Percentiles rank a stretch among this genome's conserved stretches.
Evolutionary conservation across 1,139 yeast genomes (phyloP).

Genomic region (Kodamaea suecica): DNA sequence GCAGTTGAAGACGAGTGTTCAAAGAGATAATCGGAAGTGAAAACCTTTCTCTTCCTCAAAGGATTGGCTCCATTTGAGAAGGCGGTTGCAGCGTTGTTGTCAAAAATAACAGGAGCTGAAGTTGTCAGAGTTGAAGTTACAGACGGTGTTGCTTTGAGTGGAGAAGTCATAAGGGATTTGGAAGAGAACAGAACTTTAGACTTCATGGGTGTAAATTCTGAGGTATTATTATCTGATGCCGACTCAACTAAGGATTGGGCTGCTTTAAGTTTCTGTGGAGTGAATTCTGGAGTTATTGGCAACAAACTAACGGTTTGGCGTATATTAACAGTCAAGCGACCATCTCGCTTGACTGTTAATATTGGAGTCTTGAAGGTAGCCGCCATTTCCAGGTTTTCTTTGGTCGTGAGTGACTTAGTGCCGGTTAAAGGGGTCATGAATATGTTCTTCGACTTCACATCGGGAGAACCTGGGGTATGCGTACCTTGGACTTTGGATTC

Average conservation of each 20-base stretch:
- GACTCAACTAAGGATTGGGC: too few relatives aligned
- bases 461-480: slow-evolving; percentile 5
- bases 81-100: slow-evolving; percentile 1
- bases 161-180: too few relatives aligned
- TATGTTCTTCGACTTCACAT: not conserved
- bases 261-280: slow-evolving; percentile 27
- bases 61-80: slow-evolving; percentile 6
- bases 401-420: not conserved
- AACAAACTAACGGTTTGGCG: slow-evolving; percentile 7
- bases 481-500: not conserved
- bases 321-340: not conserved
- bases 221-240: too few relatives aligned
- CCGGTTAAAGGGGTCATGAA: slow-evolving; percentile 13
- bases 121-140: slow-evolving; percentile 5
- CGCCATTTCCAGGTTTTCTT: not conserved
- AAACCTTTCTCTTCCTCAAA: slow-evolving; percentile 13
- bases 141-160: too few relatives aligned
- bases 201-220: too few relatives aligned
- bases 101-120: slow-evolving; percentile 5
- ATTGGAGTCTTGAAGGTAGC: slow-evolving; percentile 14
- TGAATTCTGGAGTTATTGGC: slow-evolving; percentile 35
- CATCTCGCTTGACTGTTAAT: slow-evolving; percentile 13
- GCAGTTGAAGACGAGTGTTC: slow-evolving; percentile 8
- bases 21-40: slow-evolving; percentile 16
- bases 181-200: too few relatives aligned